Percentiles rank a stretch among this genome's conserved stretches.
Conservation (phyloP, 2,329 filamentous ascomycete genomes). For the Emergomyces africanus region DNA sequence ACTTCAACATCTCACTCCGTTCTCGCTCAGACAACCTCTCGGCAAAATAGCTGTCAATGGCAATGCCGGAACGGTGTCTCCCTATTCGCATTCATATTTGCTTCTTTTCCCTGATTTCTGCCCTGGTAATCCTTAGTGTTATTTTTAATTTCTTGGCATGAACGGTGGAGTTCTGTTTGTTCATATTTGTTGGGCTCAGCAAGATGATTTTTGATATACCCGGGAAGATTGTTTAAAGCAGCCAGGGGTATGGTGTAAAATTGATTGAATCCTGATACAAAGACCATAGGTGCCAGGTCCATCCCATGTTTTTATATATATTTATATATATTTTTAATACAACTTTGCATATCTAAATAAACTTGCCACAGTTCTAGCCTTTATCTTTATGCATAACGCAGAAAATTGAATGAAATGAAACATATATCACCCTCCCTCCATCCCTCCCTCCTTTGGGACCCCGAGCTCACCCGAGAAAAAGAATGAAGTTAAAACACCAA, state of each 20-base stretch:
- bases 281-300: too few relatives aligned
- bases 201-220: not conserved
- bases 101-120: not conserved
- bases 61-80: not conserved
- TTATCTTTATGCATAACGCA: too few relatives aligned
- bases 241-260: not conserved
- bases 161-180: not conserved
- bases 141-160: not conserved
- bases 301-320: too few relatives aligned
- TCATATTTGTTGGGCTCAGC: not conserved
- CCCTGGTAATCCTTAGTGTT: not conserved
- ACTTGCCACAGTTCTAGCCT: too few relatives aligned
- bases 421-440: too few relatives aligned
- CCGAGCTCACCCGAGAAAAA: not conserved
- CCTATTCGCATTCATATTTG: not conserved
- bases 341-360: too few relatives aligned
- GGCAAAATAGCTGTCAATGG: not conserved
- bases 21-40: not conserved
- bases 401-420: too few relatives aligned
- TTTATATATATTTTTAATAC: too few relatives aligned
- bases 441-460: too few relatives aligned
- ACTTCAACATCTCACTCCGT: not conserved
- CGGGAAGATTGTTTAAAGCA: too few relatives aligned
- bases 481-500: not conserved
- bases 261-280: not conserved